A percentile compares a stretch with the other conserved stretches of the same genome.
phyloP scores from a whole-genome alignment of 257 asterid species.

The Plantago major region DNA sequence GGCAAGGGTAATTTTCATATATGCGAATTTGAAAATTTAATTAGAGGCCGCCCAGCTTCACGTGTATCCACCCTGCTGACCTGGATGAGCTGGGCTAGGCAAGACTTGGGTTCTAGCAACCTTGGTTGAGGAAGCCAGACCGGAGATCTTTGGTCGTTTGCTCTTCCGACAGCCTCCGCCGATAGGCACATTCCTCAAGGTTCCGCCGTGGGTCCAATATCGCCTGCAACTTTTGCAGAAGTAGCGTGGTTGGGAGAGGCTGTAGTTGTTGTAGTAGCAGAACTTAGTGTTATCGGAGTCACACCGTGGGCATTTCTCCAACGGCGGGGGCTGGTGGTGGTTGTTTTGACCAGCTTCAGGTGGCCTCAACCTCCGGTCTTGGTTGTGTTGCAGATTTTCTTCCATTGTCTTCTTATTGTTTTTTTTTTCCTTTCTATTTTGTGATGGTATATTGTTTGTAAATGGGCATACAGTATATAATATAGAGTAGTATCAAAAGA shows the following conservation, averaged over 20 bases:
- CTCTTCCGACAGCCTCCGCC: constrained; percentile 18
- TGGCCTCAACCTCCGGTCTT: neutral
- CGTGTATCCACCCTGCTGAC: neutral
- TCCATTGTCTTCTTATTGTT: constrained; percentile 1
- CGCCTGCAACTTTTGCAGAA: constrained; percentile 16
- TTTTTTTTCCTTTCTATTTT: too few species aligned
- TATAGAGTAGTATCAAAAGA: neutral
- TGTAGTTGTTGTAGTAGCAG: constrained; percentile 15
- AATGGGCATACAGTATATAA: neutral
- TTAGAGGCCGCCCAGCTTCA: too few species aligned
- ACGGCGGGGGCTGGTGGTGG: constrained; percentile 6
- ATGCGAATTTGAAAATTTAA: too few species aligned
- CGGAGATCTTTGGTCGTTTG: constrained; percentile 10
- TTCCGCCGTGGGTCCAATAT: constrained; percentile 24
- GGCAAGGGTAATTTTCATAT: too few species aligned
- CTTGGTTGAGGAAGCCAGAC: neutral
- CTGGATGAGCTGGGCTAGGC: neutral
- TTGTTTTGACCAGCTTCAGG: neutral
- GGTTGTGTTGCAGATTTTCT: neutral
- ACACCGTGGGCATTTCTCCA: constrained; percentile 15
- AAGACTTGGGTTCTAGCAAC: neutral
- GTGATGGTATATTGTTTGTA: too few species aligned
- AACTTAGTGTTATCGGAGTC: constrained; percentile 16
- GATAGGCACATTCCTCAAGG: constrained; percentile 16
- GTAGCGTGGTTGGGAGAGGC: constrained; percentile 19